Conservation (phyloP, 2,329 filamentous ascomycete species). For the Diaporthe velutina region DNA sequence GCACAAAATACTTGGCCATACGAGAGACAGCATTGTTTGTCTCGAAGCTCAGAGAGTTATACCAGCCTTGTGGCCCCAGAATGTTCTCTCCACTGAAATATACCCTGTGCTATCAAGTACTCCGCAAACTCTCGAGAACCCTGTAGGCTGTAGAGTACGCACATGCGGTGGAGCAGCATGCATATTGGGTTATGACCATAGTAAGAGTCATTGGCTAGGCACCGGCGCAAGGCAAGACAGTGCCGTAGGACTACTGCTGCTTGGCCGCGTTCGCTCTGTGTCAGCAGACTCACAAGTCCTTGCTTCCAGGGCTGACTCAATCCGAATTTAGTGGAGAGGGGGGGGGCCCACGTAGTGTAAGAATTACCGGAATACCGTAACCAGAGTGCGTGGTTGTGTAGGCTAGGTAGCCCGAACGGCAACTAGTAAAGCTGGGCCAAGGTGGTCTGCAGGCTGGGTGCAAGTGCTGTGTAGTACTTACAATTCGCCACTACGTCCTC, state of each 20-base stretch:
- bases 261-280: neutral
- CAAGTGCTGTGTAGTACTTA: neutral
- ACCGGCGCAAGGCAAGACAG: neutral
- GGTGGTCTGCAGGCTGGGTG: neutral
- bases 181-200: too few species aligned
- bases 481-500: neutral
- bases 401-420: neutral
- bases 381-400: neutral
- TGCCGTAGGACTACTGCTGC: neutral
- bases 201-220: slow-evolving; percentile 5
- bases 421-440: neutral
- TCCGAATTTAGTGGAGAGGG: neutral
- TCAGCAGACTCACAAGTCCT: neutral
- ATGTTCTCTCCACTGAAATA: too few species aligned
- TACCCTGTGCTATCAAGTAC: neutral
- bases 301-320: slow-evolving; percentile 12
- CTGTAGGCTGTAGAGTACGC: neutral
- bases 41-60: neutral
- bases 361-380: neutral
- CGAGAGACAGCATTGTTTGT: neutral
- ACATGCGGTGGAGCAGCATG: neutral
- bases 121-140: neutral
- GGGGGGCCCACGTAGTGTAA: neutral
- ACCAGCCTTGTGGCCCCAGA: too few species aligned
- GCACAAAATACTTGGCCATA: neutral